These are phyloP conservation scores for Cordyceps cicadae DNA, from an alignment of 2,329 filamentous ascomycete species.

Conservation along the genomic window DNA sequence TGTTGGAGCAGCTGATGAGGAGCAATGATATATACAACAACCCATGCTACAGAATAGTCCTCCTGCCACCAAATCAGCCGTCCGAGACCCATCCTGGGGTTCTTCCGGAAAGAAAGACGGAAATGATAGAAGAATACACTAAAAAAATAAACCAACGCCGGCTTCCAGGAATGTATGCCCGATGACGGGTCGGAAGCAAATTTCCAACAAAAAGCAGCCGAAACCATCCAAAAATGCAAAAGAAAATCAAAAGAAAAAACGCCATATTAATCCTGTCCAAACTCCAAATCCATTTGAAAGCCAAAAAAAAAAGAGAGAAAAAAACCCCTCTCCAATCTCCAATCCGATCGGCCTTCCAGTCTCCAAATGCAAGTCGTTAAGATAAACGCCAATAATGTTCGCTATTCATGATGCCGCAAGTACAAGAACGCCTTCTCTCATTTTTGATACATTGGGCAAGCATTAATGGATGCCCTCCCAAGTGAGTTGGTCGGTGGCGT, in stretches of 20 bases:
- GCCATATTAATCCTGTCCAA: background rate
- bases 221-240: background rate
- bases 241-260: background rate
- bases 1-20: background rate
- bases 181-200: background rate
- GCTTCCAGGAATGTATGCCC: background rate
- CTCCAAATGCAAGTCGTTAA: slow-evolving; percentile 8
- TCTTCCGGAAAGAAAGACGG: background rate
- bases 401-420: slow-evolving; percentile 5
- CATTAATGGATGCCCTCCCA: slow-evolving; percentile 31
- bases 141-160: background rate
- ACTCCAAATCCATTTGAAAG: background rate
- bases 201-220: slow-evolving; percentile 8
- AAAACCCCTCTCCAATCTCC: background rate
- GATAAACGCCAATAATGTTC: slow-evolving; percentile 4
- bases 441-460: background rate
- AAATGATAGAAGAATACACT: background rate
- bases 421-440: background rate
- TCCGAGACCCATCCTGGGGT: background rate
- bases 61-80: background rate
- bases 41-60: background rate
- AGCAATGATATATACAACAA: slow-evolving; percentile 4
- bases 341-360: background rate
- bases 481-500: slow-evolving; percentile 33
- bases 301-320: too few relatives aligned